Conservation (phyloP, 2,329 filamentous ascomycete species). For the Curvularia eragrostidis region DNA sequence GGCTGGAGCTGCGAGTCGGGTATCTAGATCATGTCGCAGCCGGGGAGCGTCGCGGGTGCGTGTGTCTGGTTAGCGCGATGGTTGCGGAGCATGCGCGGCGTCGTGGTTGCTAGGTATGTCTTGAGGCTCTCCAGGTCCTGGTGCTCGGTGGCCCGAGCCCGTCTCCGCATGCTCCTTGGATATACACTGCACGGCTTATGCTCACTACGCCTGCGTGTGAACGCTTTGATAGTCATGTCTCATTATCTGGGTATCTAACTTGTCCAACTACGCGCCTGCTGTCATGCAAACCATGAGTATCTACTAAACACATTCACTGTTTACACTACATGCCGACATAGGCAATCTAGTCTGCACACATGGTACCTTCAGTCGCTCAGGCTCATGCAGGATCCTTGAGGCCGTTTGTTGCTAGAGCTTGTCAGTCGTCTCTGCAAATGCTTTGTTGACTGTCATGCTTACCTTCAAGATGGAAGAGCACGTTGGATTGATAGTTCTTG, state of each 20-base stretch:
- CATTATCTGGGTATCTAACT: constrained; percentile 7
- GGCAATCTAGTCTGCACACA: not conserved
- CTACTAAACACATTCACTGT: not conserved
- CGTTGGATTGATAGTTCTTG: constrained; percentile 99
- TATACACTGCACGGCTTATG: not conserved
- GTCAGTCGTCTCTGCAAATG: not conserved
- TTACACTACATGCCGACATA: not conserved
- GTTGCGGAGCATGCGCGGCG: constrained; percentile 23
- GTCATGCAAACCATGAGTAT: not conserved
- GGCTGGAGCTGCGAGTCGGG: constrained; percentile 14
- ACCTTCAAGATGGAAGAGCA: constrained; percentile 97
- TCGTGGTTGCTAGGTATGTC: constrained; percentile 22
- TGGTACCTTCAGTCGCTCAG: not conserved
- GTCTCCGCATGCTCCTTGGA: constrained; percentile 17
- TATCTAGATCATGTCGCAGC: constrained; percentile 38
- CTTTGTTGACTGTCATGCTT: constrained; percentile 22
- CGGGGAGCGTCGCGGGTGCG: constrained; percentile 20
- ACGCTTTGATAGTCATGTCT: constrained; percentile 6
- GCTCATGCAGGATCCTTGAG: constrained; percentile 75
- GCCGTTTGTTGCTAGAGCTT: constrained; percentile 74
- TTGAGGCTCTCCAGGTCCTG: constrained; percentile 22
- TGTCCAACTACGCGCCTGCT: not conserved
- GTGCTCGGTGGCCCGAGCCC: constrained; percentile 35
- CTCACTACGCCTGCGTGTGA: not conserved
- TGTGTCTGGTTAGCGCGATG: constrained; percentile 23